Base-by-base conservation (phyloP, 345 rosid genomes). In the Lumnitzera littorea region DNA sequence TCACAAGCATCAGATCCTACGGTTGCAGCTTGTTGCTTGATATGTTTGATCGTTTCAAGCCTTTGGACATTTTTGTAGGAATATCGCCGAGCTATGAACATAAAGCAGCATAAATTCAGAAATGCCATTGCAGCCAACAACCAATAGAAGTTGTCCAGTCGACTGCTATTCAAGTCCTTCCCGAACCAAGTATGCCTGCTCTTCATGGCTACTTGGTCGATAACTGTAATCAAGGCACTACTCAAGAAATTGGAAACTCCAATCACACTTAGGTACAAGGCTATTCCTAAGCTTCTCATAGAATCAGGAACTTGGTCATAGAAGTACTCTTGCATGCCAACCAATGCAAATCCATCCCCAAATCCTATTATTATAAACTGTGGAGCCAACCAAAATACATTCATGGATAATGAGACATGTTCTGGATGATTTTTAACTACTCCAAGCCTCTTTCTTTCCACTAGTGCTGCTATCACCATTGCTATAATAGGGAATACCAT, bases 261-360 rank as follows among this genome's bases (percentile, higher is more conserved):
- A 3, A 89, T 48, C 53, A 87, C 96, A 48, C 98, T 87, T 1
- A 89, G 78, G 76, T 89, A 92, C 20, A 89, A 75, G 9, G 98
- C 98, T 51, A 92, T 89, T 48, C 98, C 98, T 66, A 92, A 60
- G 72, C 95, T 92, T 69, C 98, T 74, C 98, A 92, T 92, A 0
- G 96, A 82, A 72, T 92, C 97, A 0, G 98, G 97, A 48, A 92
- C 98, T 75, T 92, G 98, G 61, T 92, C 96, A 14, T 92, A 89
- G 64, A 92, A 92, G 59, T 85, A 92, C 71, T 92, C 98, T 63
- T 89, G 97, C 48, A 92, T 74, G 24, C 98, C 98, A 15, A 92
- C 95, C 3, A 89, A 74, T n/a, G 97, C 62, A 61, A 92, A 87
- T 2, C 85, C 83, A 31, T 92, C 97, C 7, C 88, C 96, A 1